Conservation (phyloP, 441 rosid genomes). For the Bocquillonia castaneifolia region DNA sequence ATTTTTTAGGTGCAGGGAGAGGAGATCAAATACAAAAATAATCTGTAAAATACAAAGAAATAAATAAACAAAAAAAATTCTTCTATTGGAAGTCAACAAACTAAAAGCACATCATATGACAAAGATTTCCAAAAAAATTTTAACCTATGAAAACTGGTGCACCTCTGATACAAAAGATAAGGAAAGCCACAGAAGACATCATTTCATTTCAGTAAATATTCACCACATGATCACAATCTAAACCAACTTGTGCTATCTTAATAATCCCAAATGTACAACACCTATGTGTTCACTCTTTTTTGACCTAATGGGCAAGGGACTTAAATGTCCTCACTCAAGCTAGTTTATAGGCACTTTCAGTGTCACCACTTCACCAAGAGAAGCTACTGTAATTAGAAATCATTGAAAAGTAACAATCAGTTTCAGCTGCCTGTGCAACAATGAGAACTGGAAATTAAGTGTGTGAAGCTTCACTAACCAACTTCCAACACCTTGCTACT, state of each 20-base stretch:
- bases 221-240: background rate
- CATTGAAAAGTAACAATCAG: background rate
- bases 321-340: background rate
- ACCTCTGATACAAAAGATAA: background rate
- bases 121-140: background rate
- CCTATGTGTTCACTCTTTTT: background rate
- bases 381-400: background rate
- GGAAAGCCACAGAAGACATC: background rate
- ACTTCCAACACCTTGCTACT: background rate
- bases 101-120: background rate
- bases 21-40: background rate
- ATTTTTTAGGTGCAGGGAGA: background rate
- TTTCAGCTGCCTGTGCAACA: background rate
- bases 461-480: background rate
- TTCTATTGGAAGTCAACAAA: background rate
- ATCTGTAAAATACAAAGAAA: background rate
- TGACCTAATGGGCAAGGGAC: background rate
- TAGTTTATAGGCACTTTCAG: background rate
- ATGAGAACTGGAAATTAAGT: background rate
- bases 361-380: background rate
- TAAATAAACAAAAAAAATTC: background rate
- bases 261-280: background rate
- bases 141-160: background rate
- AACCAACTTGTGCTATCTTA: background rate
- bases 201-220: background rate